Conservation (phyloP, 345 rosid species). For the Conringia planisiliqua region DNA sequence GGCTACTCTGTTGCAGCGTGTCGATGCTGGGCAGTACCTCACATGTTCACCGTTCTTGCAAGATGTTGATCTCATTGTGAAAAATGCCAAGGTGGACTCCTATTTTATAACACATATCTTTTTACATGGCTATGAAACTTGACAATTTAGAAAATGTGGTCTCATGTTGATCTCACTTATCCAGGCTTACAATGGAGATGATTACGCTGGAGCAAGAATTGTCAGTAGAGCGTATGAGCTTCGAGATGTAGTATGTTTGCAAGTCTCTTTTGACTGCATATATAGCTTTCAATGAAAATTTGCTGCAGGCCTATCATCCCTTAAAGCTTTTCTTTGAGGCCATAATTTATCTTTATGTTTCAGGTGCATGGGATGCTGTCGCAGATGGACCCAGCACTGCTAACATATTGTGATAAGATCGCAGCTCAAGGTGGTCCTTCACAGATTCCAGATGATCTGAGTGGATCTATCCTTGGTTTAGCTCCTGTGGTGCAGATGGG, state of each 20-base stretch:
- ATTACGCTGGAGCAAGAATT: slow-evolving; percentile 92
- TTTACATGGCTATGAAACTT: not conserved
- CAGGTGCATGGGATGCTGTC: slow-evolving; percentile 98
- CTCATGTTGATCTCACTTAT: slow-evolving; percentile 16
- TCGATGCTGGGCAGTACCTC: slow-evolving; percentile 81
- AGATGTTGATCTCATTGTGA: slow-evolving; percentile 86
- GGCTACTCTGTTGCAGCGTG: slow-evolving; percentile 86
- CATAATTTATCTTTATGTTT: not conserved
- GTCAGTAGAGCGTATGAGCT: slow-evolving; percentile 94
- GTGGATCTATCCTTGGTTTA: slow-evolving; percentile 54
- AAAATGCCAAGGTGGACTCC: slow-evolving; percentile 75
- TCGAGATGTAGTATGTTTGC: slow-evolving; percentile 72
- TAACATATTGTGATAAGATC: slow-evolving; percentile 82
- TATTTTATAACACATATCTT: not conserved
- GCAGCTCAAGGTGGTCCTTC: slow-evolving; percentile 84
- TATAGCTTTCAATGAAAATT: not conserved
- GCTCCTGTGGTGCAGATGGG: slow-evolving; percentile 79
- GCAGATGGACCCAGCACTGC: slow-evolving; percentile 97
- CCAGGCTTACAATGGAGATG: slow-evolving; percentile 91
- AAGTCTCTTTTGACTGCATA: slow-evolving; percentile 9
- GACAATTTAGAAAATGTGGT: not conserved
- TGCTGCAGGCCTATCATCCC: not conserved
- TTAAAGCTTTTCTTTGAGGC: not conserved
- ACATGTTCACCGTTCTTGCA: slow-evolving; percentile 80
- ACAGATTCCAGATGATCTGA: slow-evolving; percentile 69